Evolutionary conservation across 345 rosid species (phyloP).

Genomic region (sweet orange (Citrus sinensis)): DVS_A1.0 CM039161.1:24456001-24456500

Average conservation of each 20-base stretch:
- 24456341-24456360: not conserved
- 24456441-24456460: not conserved
- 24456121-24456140: not conserved
- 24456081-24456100: not conserved
- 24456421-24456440: not conserved
- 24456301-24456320: not conserved
- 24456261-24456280: not conserved
- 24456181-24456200: not conserved
- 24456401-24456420: not conserved
- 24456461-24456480: not conserved
- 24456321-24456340: not conserved
- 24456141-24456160: not conserved
- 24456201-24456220: not conserved
- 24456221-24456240: not conserved
- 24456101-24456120: not conserved
- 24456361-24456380: not conserved
- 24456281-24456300: slow-evolving; percentile 3
- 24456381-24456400: not conserved
- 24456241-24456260: not conserved
- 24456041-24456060: not conserved
- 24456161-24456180: not conserved
- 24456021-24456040: not conserved
- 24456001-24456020: not conserved
- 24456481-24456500: not conserved
- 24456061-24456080: not conserved